Evolutionary conservation across 2,329 filamentous ascomycete species (phyloP), one percentile per base, ranked within the genome.

Genomic region (Aspergillus sp.): DNA sequence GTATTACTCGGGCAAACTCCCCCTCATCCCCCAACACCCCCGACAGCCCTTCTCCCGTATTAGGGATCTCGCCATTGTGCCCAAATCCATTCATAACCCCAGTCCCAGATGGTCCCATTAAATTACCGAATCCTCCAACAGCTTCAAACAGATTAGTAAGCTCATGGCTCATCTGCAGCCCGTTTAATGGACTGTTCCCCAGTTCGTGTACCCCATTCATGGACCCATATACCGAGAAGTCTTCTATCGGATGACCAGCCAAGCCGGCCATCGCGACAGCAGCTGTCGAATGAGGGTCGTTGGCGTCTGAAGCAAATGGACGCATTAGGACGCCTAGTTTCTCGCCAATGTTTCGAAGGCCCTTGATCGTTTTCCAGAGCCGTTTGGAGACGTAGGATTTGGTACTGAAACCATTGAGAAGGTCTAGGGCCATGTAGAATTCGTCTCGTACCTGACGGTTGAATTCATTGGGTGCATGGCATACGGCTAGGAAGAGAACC

Each of bases 201-300:
- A 76, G 59, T 33, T 73, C 71, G 22, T 60, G 57, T 5, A 56
- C 50, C 19, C 67, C 66, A 50, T 64, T 67, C 35, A 69, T 62
- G 30, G 61, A 47, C 7, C 64, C 63, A 49, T 76, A 81, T 19
- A 80, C 60, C 0, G 77, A 71, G 49, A 80, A 64, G 48, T 80
- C 76, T 49, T 83, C 79, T 13, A 83, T 77, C 23, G 76, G 74
- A 59, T 84, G 80, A 5, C 81, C 81, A 2, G 81, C 81, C 15
- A 85, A 68, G 1, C 80, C 81, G 7, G 81, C 81, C 82, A 85
- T 84, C 7, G 81, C 81, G 4, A 84, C 78, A 1, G 82, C 81
- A 3, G 81, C 81, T 19, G 75, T 77, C 2, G 79, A 82, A 58
- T 81, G 80, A 13, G 80, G 73, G 52, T 84, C 81, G 17, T 70